Evolutionary conservation across 768 basidiomycete species (phyloP).

Genomic region (Tricholoma terreum): DNA sequence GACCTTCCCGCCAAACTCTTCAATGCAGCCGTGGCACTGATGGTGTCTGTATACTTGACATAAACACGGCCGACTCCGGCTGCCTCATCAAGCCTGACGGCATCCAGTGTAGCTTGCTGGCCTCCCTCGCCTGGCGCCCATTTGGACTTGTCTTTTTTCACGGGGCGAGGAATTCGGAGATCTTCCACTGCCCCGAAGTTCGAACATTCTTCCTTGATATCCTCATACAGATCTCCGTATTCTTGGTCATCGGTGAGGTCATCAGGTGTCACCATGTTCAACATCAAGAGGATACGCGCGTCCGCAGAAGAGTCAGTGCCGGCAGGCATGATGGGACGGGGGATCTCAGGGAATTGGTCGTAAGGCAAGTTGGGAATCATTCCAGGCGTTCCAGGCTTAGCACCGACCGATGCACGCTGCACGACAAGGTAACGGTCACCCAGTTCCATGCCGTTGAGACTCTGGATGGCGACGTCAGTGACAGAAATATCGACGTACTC

Average conservation of each 20-base stretch:
- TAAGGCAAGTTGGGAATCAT: slow-evolving; percentile 70
- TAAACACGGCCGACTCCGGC: slow-evolving; percentile 95
- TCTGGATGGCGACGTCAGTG: slow-evolving; percentile 95
- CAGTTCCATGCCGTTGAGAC: slow-evolving; percentile 95
- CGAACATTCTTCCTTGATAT: slow-evolving; percentile 87
- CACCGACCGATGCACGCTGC: slow-evolving; percentile 93
- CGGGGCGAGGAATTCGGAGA: slow-evolving; percentile 83
- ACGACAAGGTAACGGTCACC: slow-evolving; percentile 95
- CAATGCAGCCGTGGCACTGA: slow-evolving; percentile 67
- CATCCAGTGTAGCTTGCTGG: slow-evolving; percentile 59
- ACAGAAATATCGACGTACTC: slow-evolving; percentile 89
- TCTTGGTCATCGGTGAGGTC: slow-evolving; percentile 89
- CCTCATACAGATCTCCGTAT: slow-evolving; percentile 91
- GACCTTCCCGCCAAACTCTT: slow-evolving; percentile 87
- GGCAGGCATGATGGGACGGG: slow-evolving; percentile 85
- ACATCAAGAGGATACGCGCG: slow-evolving; percentile 88
- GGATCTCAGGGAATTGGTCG: slow-evolving; percentile 80
- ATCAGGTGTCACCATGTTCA: slow-evolving; percentile 97
- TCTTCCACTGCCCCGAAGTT: slow-evolving; percentile 82
- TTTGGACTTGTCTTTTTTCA: slow-evolving; percentile 81
- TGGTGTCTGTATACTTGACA: slow-evolving; percentile 73
- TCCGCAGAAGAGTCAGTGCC: slow-evolving; percentile 57
- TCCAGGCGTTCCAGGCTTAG: slow-evolving; percentile 66
- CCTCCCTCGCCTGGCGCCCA: slow-evolving; percentile 66
- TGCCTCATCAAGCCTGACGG: slow-evolving; percentile 77